Evolutionary conservation across 2,329 filamentous ascomycete genomes (phyloP), one percentile per base, ranked within the genome.

Genomic region (Xylariaceae sp.): DNA sequence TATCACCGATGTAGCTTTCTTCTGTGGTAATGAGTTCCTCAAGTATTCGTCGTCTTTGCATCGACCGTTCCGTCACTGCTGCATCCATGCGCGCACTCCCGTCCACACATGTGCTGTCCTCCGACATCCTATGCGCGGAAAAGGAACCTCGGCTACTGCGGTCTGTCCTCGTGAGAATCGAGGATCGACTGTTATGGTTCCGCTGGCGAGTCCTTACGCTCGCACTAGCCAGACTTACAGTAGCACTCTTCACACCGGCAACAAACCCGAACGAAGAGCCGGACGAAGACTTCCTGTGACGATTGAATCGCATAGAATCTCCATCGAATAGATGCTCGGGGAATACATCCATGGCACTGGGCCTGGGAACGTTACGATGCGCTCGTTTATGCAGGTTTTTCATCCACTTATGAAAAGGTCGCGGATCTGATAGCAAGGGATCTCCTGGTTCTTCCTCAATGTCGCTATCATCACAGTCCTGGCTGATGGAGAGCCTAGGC

Each of bases 11-110:
- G 71, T 97, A 97, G 68, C 88, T 85, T 71, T 94, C 89, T 73
- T 97, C 94, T 0, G 92, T 96, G 58, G 77, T 82, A 62, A 97
- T 85, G 54, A 97, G 78, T 74, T 97, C 94, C 70, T 94, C 89
- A 42, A 97, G 75, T 45, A 96, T 86, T 62, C 87, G 86, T 11
- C 90, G 85, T 62, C 94, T 84, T 68, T 92, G 88, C 17, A 89
- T 74, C 1, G 90, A 84, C 56, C 92, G 84, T 65, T 86, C 82
- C 48, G 83, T 82, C n/a, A 88, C 86, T 35, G 81, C 85, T 59
- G 87, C 82, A 65, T 96, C 91, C 9, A 86, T 64, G 8, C 74
- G 68, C 4, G 71, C 65, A n/a, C 72, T 70, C 49, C 77, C 79
- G 55, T 90, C 88, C 5, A 81, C 76, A 2, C 84, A 86, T 18